Evolutionary conservation across 1,284 basidiomycete species (phyloP).

Genomic region (Heterobasidion parviporum): DNA sequence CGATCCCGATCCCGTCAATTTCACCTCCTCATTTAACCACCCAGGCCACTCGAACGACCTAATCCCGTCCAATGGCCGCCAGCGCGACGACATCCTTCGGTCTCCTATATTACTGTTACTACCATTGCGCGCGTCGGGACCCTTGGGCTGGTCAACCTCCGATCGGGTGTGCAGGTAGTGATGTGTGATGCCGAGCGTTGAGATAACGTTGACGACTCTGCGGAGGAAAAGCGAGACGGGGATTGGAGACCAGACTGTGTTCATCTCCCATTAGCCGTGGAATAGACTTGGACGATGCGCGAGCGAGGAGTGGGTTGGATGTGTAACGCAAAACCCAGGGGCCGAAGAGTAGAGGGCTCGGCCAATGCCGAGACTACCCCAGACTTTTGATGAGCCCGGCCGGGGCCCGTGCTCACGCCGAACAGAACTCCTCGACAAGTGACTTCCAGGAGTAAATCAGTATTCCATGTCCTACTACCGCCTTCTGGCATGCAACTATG

Average conservation of each 20-base stretch:
- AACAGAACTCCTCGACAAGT: too few species aligned
- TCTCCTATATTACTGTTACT: not conserved
- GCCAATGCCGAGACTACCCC: not conserved
- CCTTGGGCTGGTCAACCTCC: not conserved
- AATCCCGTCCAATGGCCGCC: not conserved
- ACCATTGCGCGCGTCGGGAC: not conserved
- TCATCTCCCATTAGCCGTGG: constrained; percentile 29
- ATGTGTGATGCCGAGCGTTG: constrained; percentile 55
- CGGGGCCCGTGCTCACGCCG: too few species aligned
- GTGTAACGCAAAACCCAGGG: not conserved
- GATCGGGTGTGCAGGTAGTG: constrained; percentile 39
- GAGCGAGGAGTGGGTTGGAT: not conserved
- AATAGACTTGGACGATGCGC: not conserved
- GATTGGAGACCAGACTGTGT: constrained; percentile 47
- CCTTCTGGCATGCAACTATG: too few species aligned
- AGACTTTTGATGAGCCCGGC: not conserved
- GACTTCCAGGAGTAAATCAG: too few species aligned
- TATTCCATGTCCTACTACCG: too few species aligned
- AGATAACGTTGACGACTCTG: constrained; percentile 58
- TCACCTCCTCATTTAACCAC: not conserved
- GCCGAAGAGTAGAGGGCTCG: not conserved
- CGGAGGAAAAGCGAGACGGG: constrained; percentile 53
- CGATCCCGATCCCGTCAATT: not conserved
- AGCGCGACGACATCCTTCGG: not conserved
- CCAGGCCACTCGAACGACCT: not conserved